phyloP scores from a whole-genome alignment of 2,329 filamentous ascomycete species.

The Sarocladiaceae sp. region DNA sequence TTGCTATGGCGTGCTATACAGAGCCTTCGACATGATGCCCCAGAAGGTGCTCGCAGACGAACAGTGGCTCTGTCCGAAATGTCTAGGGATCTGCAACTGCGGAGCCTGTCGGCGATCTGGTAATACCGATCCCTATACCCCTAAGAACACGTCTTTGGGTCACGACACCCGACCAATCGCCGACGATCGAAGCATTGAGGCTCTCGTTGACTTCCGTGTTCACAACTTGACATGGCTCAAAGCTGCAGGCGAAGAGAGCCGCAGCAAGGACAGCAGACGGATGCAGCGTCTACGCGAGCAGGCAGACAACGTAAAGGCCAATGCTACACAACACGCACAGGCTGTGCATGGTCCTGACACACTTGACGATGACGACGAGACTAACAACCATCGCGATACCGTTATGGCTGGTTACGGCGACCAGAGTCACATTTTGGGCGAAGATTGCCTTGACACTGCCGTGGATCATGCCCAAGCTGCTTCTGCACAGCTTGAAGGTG shows the following conservation, averaged over 20 bases:
- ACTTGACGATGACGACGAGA: background rate
- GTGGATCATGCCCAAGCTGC: conserved; percentile 13
- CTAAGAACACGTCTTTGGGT: conserved; percentile 81
- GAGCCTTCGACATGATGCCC: conserved; percentile 88
- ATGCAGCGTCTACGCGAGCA: conserved; percentile 54
- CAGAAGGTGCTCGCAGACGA: conserved; percentile 75
- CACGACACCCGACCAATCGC: conserved; percentile 89
- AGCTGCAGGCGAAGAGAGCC: conserved; percentile 52
- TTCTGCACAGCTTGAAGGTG: conserved; percentile 10
- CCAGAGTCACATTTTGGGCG: conserved; percentile 27
- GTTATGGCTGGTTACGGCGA: conserved; percentile 20
- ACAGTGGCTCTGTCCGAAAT: conserved; percentile 86
- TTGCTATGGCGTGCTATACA: conserved; percentile 89
- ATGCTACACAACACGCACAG: background rate
- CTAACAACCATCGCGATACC: conserved; percentile 12
- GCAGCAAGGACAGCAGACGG: conserved; percentile 51
- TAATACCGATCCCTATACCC: conserved; percentile 74
- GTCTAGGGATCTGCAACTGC: conserved; percentile 82
- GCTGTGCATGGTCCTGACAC: conserved; percentile 10
- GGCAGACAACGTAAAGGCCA: conserved; percentile 53
- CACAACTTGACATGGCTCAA: conserved; percentile 85
- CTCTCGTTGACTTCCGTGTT: conserved; percentile 82
- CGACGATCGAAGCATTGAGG: conserved; percentile 86
- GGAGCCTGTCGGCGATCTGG: conserved; percentile 65
- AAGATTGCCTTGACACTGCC: conserved; percentile 13